Conservation (phyloP, 108 stramenopile genomes). For the Cyclostephanos invisitatus region DNA sequence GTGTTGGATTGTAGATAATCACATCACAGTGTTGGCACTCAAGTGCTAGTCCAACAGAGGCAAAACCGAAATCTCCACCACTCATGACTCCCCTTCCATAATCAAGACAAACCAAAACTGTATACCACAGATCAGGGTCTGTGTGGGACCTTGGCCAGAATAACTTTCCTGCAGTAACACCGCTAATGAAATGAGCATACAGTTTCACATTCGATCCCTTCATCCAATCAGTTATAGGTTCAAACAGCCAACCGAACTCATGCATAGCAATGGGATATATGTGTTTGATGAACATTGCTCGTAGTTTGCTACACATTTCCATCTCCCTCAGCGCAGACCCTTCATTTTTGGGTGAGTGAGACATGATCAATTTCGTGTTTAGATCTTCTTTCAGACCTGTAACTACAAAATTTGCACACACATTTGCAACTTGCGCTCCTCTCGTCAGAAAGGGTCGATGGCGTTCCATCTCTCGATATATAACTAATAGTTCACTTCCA, state of each 20-base stretch:
- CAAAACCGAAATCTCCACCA: not conserved
- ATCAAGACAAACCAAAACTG: not conserved
- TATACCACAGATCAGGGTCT: not conserved
- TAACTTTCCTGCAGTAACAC: not conserved
- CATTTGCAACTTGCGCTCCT: not conserved
- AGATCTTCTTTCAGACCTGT: slow-evolving; percentile 1
- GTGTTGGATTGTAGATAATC: not conserved
- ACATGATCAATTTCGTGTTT: not conserved
- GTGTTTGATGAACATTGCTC: not conserved
- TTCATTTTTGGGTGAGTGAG: not conserved
- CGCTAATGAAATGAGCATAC: not conserved
- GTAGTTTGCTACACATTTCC: not conserved
- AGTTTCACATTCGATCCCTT: not conserved
- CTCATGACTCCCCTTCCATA: not conserved
- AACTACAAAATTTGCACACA: not conserved
- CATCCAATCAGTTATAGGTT: not conserved
- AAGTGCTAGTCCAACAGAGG: not conserved
- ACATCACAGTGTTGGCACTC: not conserved
- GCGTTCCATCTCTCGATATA: slow-evolving; percentile 1
- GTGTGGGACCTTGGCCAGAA: not conserved
- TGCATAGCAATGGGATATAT: not conserved
- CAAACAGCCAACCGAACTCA: not conserved
- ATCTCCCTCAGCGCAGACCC: not conserved
- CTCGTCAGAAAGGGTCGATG: not conserved
- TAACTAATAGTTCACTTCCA: not conserved